phyloP scores from a whole-genome alignment of 2,329 filamentous ascomycete species.

The Alternaria brassicicola region DNA sequence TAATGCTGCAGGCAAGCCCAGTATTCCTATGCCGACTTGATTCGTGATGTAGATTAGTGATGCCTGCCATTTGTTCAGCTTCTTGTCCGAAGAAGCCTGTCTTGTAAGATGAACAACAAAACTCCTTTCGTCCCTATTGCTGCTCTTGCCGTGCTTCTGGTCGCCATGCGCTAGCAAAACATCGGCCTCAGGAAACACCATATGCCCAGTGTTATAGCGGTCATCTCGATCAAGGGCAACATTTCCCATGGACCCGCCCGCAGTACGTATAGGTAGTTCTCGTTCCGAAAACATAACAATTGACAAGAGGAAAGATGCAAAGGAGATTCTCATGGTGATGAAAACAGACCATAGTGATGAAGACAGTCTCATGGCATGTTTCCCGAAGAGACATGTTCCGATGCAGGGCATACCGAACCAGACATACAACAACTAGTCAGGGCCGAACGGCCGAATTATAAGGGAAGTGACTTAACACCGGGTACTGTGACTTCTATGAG shows the following conservation, averaged over 20 bases:
- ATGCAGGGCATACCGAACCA: not conserved
- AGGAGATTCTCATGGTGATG: not conserved
- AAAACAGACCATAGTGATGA: not conserved
- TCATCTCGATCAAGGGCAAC: not conserved
- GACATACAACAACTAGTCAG: not conserved
- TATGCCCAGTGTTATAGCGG: not conserved
- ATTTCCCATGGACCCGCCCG: not conserved
- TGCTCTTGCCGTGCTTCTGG: not conserved
- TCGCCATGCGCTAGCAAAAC: not conserved
- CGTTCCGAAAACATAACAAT: too few species aligned
- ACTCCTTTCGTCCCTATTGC: not conserved
- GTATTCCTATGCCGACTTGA: slow-evolving; percentile 27
- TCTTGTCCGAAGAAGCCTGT: not conserved
- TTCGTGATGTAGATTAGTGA: slow-evolving; percentile 25
- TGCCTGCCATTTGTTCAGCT: slow-evolving; percentile 1
- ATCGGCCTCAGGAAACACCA: not conserved
- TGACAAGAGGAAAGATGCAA: not conserved
- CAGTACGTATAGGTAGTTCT: not conserved
- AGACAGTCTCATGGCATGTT: not conserved
- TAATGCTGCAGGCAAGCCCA: slow-evolving; percentile 22
- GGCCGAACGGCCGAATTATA: not conserved
- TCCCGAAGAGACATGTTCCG: not conserved
- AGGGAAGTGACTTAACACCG: not conserved
- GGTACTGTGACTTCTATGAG: not conserved
- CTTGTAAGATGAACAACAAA: not conserved